Base-by-base conservation (phyloP, 768 basidiomycete genomes). In the Russula abietina region DNA sequence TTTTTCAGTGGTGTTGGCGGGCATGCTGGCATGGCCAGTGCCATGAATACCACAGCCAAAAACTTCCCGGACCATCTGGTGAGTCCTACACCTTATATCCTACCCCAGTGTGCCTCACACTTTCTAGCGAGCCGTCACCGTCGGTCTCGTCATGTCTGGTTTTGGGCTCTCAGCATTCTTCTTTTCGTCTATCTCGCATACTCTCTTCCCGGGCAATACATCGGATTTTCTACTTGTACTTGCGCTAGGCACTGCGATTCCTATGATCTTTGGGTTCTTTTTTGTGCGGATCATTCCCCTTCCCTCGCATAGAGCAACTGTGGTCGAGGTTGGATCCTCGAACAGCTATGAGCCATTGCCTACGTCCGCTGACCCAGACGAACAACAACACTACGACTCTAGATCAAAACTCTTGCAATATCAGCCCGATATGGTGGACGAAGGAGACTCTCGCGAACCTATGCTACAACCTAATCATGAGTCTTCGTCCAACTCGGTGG, bases 31-130 rank as follows among this genome's bases (percentile, higher is more conserved):
- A 72, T 91, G 4, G 76, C 79, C 0, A 80, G 85, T n/a, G 78
- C 85, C 0, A 77, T 94, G 24, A 97, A 95, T 69, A 78, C 89
- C 2, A 89, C 88, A 0, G 94, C 93, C 0, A 93, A 89, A 67
- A 84, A 84, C 22, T 94, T 93, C 67, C 84, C 89, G 0, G 86
- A 91, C 63, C 75, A 75, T 49, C 79, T 82, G 43, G 89, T 91
- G 66, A 61, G 86, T 75, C 10, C 46, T 56, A 17, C 49, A 17
- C 19, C 17, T 16, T 10, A 14, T 39, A 7, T 30, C 33, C 7
- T 14, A 28, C 36, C 55, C n/a, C 26, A 19, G 36, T 8, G 49
- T 10, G 22, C 36, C n/a, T 39, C 52, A 58, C 56, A 53, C 43
- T 36, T 16, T 55, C 30, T 52, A 91, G 88, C 80, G 92, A 22